Base-by-base conservation (phyloP, 225 moss, liverwort and hornwort species). In the Polytrichum commune region DNA sequence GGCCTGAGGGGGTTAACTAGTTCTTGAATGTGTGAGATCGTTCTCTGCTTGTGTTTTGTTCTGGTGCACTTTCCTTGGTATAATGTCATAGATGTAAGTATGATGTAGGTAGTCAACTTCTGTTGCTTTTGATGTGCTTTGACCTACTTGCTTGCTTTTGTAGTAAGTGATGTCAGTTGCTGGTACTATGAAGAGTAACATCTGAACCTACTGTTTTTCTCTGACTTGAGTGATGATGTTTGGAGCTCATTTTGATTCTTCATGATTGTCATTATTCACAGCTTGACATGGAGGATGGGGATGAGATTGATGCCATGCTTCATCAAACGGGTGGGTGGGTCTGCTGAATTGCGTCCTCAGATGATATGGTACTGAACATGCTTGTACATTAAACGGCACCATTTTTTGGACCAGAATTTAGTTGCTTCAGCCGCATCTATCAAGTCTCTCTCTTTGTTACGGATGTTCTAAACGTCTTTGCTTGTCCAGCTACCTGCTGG, bases 281-380 rank as follows among this genome's bases (percentile, higher is more conserved):
- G 83, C 86, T 86, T 35, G 86, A 86, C 30, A 86, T 86, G 86
- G 82, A 83, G 75, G 86, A 82, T 54, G 86, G 86, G n/a, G 86
- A 86, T 67, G 86, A 86, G 73, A 86, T 86, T 29, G 80, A 86
- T 38, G 86, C 86, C 55, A 82, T 86, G 86, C 83, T 86, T 38
- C 86, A 86, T 53, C 86, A 86, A 77, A 86, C 86, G 63, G 86
- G 86, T 22, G 86, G 86, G 55, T 54, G 33, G 29, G 53, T 73
- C 58, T 81, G 69, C 69, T 85, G 82, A 77, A 60, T 27, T 64
- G 53, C 29, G n/a, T 20, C 22, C 24, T 20, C 55, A 65, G 33
- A 28, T 19, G 1, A 19, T 27, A 54, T 29, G 69, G 65, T 73
- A 55, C 55, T 58, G 62, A 70, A 75, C 69, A 76, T 70, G 63